phyloP scores from a whole-genome alignment of 2,329 filamentous ascomycete species.

The Botryotinia globosa region DNA sequence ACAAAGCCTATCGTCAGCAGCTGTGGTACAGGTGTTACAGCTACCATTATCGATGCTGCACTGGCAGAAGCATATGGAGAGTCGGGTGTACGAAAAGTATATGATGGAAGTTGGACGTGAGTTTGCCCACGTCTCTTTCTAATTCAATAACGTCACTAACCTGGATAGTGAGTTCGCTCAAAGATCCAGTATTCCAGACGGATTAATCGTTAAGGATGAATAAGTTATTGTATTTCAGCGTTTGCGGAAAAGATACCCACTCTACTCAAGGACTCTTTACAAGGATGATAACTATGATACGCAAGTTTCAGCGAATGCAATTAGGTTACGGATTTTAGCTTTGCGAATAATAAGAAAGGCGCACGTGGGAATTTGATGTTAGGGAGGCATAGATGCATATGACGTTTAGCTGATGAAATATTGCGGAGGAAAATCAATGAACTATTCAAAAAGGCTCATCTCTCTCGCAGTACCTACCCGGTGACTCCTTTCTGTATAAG shows the following conservation, averaged over 20 bases:
- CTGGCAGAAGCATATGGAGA: conserved; percentile 74
- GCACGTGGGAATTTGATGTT: conserved; percentile 4
- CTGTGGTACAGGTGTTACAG: conserved; percentile 93
- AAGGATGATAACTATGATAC: conserved; percentile 15
- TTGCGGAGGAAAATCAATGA: neutral
- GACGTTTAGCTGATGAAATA: neutral
- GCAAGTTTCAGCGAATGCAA: conserved; percentile 5
- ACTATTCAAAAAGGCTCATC: neutral
- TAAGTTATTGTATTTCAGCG: conserved; percentile 23
- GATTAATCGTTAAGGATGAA: conserved; percentile 55
- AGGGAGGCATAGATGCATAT: neutral
- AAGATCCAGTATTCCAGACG: conserved; percentile 58
- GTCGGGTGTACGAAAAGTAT: conserved; percentile 67
- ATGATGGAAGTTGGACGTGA: conserved; percentile 98
- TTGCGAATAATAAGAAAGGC: neutral
- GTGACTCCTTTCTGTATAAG: neutral
- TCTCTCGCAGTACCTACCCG: neutral
- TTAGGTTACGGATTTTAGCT: neutral
- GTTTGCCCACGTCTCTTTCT: conserved; percentile 41
- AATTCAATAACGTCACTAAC: conserved; percentile 16
- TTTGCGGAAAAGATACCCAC: conserved; percentile 18
- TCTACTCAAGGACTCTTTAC: conserved; percentile 19
- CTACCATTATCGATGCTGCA: conserved; percentile 84
- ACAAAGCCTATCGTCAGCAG: conserved; percentile 78
- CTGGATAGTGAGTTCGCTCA: conserved; percentile 62